Base-by-base conservation (phyloP, 1,139 yeast species). In the Sugiyamaella pinicola region DNA sequence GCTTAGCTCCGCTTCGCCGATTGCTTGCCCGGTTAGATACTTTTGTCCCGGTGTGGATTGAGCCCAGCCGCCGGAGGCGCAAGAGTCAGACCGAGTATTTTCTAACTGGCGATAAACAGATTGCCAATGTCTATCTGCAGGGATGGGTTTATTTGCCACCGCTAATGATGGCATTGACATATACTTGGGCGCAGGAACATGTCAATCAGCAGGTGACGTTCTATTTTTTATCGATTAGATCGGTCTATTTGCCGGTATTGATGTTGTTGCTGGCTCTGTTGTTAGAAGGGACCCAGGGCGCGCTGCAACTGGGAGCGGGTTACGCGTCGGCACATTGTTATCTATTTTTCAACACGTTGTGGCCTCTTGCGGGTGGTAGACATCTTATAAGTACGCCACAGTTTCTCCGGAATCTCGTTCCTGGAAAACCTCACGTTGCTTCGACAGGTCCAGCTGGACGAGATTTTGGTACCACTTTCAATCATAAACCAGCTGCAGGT, bases 151-250 rank as follows among this genome's bases (percentile, higher is more conserved):
- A 62, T 49, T 48, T 61, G 41, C 58, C 66, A 8, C 62, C 67
- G 10, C 48, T 65, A 35, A 52, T 49, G 28, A 53, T 64, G 49
- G 73, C 74, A 2, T 47, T 73, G 50, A 56, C 68, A 1, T 72
- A 71, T 54, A 70, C 74, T 2, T 64, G 72, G 69, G 68, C 72
- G 8, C 75, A 72, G 56, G 71, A 69, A 28, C 60, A 64, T 43
- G 68, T 69, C 12, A 60, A 64, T 37, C 59, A 58, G 19, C 61
- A 54, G 37, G 68, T 63, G 31, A 60, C 58, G 15, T 64, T 70
- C 40, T 56, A 62, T 46, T 66, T 73, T 46, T 55, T 73, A 49
- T 61, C 61, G 21, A 55, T 71, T 50, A 63, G 64, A 54, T 69
- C 73, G 13, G 59, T 62, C 45, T 71, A 64, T 51, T 55, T 69